A percentile compares a stretch with the other conserved stretches of the same genome.
Conservation (phyloP, 1,284 basidiomycete genomes). For the Phenoliferia sp. region DNA sequence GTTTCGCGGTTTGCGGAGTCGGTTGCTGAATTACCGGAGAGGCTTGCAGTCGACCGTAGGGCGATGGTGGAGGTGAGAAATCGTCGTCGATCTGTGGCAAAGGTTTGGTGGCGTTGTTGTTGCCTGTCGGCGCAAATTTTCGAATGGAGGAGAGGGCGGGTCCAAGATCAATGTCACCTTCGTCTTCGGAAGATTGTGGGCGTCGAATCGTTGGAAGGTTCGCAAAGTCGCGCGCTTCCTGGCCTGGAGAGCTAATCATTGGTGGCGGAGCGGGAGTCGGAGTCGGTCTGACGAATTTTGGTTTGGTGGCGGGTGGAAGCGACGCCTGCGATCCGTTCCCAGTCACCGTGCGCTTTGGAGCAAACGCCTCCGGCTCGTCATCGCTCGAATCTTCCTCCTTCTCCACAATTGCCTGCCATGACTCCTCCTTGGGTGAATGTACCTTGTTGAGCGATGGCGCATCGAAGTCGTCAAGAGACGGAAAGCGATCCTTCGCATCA, state of each 20-base stretch:
- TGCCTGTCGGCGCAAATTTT: slow-evolving; percentile 22
- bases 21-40: slow-evolving; percentile 8
- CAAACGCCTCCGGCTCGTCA: slow-evolving; percentile 9
- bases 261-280: background rate
- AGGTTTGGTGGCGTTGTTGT: background rate
- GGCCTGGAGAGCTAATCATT: background rate
- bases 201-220: slow-evolving; percentile 2
- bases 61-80: slow-evolving; percentile 1
- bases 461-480: slow-evolving; percentile 8
- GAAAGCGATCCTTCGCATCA: slow-evolving; percentile 3
- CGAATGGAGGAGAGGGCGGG: slow-evolving; percentile 32
- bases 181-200: slow-evolving; percentile 7
- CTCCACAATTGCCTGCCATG: slow-evolving; percentile 24
- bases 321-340: background rate
- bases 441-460: background rate
- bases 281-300: background rate
- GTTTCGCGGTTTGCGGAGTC: slow-evolving; percentile 10
- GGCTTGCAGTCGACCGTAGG: background rate
- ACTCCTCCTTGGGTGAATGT: background rate
- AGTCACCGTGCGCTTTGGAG: background rate
- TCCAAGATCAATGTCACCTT: slow-evolving; percentile 29
- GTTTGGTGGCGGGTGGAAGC: background rate
- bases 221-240: background rate
- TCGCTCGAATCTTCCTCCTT: slow-evolving; percentile 30
- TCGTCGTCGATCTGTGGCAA: slow-evolving; percentile 9